Conservation (phyloP, 1,139 yeast genomes). For the Kodamaea sp. region DNA sequence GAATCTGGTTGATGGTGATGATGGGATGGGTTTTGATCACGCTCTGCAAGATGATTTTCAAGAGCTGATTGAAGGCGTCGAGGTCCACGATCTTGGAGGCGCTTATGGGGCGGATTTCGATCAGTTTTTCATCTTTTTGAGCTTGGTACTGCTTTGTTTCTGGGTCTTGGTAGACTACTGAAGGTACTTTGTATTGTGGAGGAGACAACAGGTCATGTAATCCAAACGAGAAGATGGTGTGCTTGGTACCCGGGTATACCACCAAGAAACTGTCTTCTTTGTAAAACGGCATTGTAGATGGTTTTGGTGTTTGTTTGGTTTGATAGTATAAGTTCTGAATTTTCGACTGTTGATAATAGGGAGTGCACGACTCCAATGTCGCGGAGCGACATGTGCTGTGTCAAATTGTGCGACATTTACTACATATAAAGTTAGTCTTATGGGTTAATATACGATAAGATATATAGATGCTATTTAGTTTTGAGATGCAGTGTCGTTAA, state of each 20-base stretch:
- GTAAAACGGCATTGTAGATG: constrained; percentile 59
- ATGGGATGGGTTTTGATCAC: constrained; percentile 52
- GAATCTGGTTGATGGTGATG: constrained; percentile 49
- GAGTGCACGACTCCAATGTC: no score
- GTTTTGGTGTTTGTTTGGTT: no score
- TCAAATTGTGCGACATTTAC: no score
- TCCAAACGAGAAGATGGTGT: constrained; percentile 79
- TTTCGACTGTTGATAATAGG: constrained; percentile 3
- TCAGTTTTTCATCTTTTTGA: constrained; percentile 25
- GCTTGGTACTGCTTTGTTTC: constrained; percentile 44
- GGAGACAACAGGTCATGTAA: constrained; percentile 77
- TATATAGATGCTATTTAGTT: background rate
- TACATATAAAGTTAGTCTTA: no score
- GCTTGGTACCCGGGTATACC: constrained; percentile 78
- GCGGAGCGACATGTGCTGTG: no score
- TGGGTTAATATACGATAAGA: no score
- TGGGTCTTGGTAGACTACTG: constrained; percentile 64
- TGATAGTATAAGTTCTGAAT: no score
- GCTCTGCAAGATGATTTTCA: constrained; percentile 62
- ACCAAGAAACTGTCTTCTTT: constrained; percentile 64
- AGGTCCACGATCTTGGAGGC: constrained; percentile 65
- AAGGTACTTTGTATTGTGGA: constrained; percentile 74
- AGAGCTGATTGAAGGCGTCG: constrained; percentile 68
- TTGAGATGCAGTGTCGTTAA: background rate
- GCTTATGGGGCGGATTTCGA: constrained; percentile 61